A percentile compares a stretch with the other conserved stretches of the same genome.
These are phyloP conservation scores for Macrolepiota fuliginosa DNA, from an alignment of 768 basidiomycete species.

Conservation along the genomic window DNA sequence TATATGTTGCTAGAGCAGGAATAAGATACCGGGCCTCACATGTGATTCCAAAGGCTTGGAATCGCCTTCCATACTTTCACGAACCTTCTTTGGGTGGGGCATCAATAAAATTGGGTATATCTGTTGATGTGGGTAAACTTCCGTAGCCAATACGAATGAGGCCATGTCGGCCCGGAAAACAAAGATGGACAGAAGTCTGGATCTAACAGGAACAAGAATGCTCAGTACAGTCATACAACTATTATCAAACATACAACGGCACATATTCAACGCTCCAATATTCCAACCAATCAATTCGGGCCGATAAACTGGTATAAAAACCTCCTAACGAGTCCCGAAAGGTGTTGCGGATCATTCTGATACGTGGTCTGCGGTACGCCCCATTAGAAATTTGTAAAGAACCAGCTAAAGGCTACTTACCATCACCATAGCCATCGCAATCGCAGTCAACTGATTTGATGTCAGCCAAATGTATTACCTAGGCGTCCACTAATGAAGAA, in stretches of 20 bases:
- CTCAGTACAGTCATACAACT: not conserved
- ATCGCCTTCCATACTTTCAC: too few species aligned
- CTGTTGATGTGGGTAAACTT: too few species aligned
- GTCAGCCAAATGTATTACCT: not conserved
- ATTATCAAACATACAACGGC: not conserved
- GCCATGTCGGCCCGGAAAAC: too few species aligned
- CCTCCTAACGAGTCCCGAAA: constrained; percentile 77
- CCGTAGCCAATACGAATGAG: too few species aligned
- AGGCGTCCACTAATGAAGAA: not conserved
- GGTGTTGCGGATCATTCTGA: constrained; percentile 77
- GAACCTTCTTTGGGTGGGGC: too few species aligned
- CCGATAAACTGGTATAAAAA: constrained; percentile 90
- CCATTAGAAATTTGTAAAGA: not conserved
- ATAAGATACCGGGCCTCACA: too few species aligned
- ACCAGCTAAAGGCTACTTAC: constrained; percentile 32
- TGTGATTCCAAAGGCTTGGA: too few species aligned
- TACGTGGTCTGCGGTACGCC: constrained; percentile 62
- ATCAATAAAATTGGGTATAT: too few species aligned
- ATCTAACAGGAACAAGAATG: not conserved
- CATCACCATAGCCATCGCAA: constrained; percentile 90
- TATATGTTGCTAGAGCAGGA: too few species aligned
- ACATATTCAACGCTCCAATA: not conserved
- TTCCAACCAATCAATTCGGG: constrained; percentile 53
- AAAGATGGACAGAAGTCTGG: not conserved
- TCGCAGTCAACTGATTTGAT: constrained; percentile 48